Evolutionary conservation across 2,329 filamentous ascomycete species (phyloP), one percentile per base, ranked within the genome.

Genomic region (Niveomyces coronatus): DNA sequence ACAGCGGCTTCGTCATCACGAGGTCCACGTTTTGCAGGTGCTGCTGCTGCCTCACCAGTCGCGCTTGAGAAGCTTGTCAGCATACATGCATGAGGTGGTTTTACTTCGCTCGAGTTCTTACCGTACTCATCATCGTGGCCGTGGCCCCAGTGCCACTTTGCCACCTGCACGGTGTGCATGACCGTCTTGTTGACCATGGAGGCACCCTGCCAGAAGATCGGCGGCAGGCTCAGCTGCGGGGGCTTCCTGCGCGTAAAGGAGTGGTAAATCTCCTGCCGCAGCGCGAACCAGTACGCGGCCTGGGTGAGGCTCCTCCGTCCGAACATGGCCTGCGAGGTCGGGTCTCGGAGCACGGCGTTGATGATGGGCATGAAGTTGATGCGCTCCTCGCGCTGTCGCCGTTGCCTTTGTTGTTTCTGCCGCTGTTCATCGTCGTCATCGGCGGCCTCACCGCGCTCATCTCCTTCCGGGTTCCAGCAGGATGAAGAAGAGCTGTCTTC

Each of bases 331-430:
- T 56, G 50, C 2, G 59, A 57, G 2, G 59, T 56, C 3, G 56
- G 54, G 30, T 59, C 61, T 20, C 60, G 45, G 13, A 63, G 37
- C 2, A 63, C 59, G 0, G 60, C 56, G 26, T 63, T 58, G 9
- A 62, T 62, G 10, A 63, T 61, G 14, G 60, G 56, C 2, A 63
- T 50, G 36, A 63, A 63, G 44, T 63, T 63, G 13, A 60, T 54
- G 35, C 54, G 51, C 19, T 47, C 51, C 5, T 49, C 33, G 13
- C 41, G 42, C 5, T 40, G 31, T 17, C 28, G 31, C 45, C 34
- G 31, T 31, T 23, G 31, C 26, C 30, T 17, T 35, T 23, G 28
- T 35, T 37, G n/a, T 16, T n/a, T n/a, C n/a, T n/a, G n/a, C n/a
- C n/a, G n/a, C n/a, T n/a, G n/a, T n/a, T n/a, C n/a, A 7, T 31